Base-by-base conservation (phyloP, 805 yeast species). In the Metschnikowia cubensis region DNA sequence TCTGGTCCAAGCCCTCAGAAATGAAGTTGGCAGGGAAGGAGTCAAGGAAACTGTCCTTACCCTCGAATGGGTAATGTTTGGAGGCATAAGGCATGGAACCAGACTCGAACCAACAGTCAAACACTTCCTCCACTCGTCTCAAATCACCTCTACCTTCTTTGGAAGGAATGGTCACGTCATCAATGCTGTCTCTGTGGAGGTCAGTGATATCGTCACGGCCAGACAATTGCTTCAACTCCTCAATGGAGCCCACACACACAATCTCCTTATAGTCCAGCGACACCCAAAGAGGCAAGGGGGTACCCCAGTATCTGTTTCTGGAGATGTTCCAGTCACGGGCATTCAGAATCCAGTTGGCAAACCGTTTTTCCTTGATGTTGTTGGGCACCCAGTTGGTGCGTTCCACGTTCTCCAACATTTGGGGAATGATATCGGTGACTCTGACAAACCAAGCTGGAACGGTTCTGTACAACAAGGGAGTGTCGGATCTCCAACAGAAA, bases 401-500 rank as follows among this genome's bases (percentile, higher is more conserved):
- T 46, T 84, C 89, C 47, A 94, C 92, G 63, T 89, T 88, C 53
- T 79, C 82, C 64, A 91, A 77, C 89, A 94, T 89, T 63, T 89
- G 82, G 46, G 97, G 97, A 60, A 92, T 81, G 66, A 88, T 81
- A 49, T 89, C 91, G 59, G 81, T 83, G 50, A 94, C 87, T 67
- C 96, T 85, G 52, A 94, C 94, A 64, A 94, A 94, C 99, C 99
- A 94, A 33, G 98, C 92, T 46, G 99, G 99, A 58, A 94, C 97
- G 35, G 97, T 85, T 75, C 96, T 84, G 77, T 94, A 94, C 59
- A 94, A 71, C 67, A 94, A 82, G 48, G 99, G 99, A 31, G 99
- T 94, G 67, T 94, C 99, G 3, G 98, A 92, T 81, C 99, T 87
- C 99, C 99, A 94, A 77, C 99, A 94, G 86, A 94, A 94, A 63